A percentile compares a stretch with the other conserved stretches of the same genome.
Evolutionary conservation across 208 protist species (phyloP).

Genomic region (Trypanosoma theileri): DNA sequence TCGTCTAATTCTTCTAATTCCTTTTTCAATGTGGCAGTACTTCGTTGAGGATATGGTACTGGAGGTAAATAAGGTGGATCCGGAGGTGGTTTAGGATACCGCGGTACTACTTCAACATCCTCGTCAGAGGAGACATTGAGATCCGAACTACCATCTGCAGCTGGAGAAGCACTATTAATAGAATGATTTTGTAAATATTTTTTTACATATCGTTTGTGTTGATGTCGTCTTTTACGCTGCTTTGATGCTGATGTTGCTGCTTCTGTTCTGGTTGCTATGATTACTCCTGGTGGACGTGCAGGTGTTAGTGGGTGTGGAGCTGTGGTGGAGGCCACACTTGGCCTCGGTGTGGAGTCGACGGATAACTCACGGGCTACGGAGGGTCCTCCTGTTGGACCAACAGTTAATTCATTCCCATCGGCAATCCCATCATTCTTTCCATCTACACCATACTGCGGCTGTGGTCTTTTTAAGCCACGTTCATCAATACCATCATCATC

Average conservation of each 20-base stretch:
- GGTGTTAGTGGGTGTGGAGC: background rate
- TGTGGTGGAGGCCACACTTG: background rate
- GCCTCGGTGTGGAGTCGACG: background rate
- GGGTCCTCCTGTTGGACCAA: background rate
- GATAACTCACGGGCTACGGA: background rate
- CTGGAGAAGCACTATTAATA: background rate
- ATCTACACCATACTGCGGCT: slow-evolving; percentile 8
- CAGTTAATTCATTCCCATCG: background rate
- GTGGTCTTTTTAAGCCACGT: slow-evolving; percentile 15
- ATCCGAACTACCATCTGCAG: background rate
- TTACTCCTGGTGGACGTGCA: background rate
- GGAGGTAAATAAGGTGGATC: slow-evolving; percentile 28
- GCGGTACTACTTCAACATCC: background rate
- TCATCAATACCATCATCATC: slow-evolving; percentile 35
- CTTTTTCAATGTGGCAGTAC: slow-evolving; percentile 3
- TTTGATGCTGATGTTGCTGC: background rate
- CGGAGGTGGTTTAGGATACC: slow-evolving; percentile 6
- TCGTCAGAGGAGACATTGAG: background rate
- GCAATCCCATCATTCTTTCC: background rate
- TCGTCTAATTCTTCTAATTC: slow-evolving; percentile 28
- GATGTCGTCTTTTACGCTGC: background rate
- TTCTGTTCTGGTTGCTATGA: background rate
- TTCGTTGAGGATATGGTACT: slow-evolving; percentile 18
- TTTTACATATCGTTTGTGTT: background rate
- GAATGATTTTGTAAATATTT: background rate